These are phyloP conservation scores for Pythium diclinum DNA, from an alignment of 352 stramenopile species.

Conservation along the genomic window DNA sequence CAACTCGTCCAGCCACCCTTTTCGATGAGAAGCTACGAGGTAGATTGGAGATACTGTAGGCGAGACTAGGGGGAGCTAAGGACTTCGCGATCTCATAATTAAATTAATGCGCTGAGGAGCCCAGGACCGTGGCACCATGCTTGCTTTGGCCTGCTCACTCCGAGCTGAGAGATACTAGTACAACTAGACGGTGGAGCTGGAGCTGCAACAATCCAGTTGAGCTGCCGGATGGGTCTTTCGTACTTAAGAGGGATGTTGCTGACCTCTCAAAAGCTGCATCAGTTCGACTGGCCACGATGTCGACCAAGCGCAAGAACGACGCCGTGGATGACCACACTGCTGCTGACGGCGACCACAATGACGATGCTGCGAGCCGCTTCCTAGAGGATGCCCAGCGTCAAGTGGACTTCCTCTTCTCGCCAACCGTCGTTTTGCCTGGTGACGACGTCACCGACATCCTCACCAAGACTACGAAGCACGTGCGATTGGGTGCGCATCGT, in stretches of 20 bases:
- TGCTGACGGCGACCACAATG: slow-evolving; percentile 23
- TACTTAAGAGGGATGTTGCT: slow-evolving; percentile 19
- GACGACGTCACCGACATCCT: slow-evolving; percentile 79
- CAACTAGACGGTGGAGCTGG: not conserved
- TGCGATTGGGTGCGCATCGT: slow-evolving; percentile 53
- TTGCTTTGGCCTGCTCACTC: not conserved
- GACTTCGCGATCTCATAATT: slow-evolving; percentile 5
- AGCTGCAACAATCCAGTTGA: not conserved
- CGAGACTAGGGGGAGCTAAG: not conserved
- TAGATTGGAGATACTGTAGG: not conserved
- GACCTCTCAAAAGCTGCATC: slow-evolving; percentile 9
- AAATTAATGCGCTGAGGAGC: slow-evolving; percentile 14
- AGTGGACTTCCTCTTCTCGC: slow-evolving; percentile 78
- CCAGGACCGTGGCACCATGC: not conserved
- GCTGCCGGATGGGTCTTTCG: slow-evolving; percentile 14
- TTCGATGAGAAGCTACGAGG: not conserved
- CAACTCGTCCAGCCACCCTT: slow-evolving; percentile 1
- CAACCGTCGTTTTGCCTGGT: slow-evolving; percentile 63
- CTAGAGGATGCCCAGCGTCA: slow-evolving; percentile 70
- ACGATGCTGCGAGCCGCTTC: slow-evolving; percentile 51
- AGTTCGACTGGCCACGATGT: slow-evolving; percentile 32
- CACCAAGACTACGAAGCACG: slow-evolving; percentile 62
- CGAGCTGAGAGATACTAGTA: too few species aligned
- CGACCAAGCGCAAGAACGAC: slow-evolving; percentile 48
- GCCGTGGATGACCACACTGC: slow-evolving; percentile 19